Evolutionary conservation across 352 stramenopile genomes (phyloP), one percentile per base, ranked within the genome.

Genomic region (Blastocystis sp.): DNA sequence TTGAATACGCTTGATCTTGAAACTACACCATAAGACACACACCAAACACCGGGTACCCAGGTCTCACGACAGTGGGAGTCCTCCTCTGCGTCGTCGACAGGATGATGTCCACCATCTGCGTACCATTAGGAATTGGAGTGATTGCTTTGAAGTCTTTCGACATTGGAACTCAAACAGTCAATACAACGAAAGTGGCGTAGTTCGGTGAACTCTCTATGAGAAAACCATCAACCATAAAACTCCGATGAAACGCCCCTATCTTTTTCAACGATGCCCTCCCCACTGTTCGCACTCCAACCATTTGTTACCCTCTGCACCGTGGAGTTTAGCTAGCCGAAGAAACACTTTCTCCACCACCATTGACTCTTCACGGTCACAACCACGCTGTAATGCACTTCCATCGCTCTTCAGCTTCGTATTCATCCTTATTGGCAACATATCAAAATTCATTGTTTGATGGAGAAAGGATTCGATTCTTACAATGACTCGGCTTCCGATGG

Each of bases 121-220:
- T 94, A 70, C 97, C 96, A 90, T 94, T 93, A 55, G 97, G 97
- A 91, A 99, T 96, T 11, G 96, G 95, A 90, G 95, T 93, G 91
- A 99, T 99, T 93, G 98, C 98, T 92, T 99, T 99, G 91, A 99
- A 99, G 94, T 99, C 98, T 93, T 99, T 80, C 45, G 70, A 80
- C 70, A 80, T 80, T 9, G 34, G n/a, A 45, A 20, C 55, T 80
- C 55, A 80, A 18, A 9, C 20, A 29, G 13, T 63, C 55, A 26
- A 54, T 62, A 64, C 18, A 15, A 80, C 41, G 9, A n/a, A 62
- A 61, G 43, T 23, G 3, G 50, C 53, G 18, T 41, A n/a, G 70
- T 77, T 77, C 66, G 55, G 50, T 39, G 50, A 77, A 77, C 66
- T 77, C 66, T 77, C 43, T 34, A 55, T 34, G 43, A 45, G 50